These are phyloP conservation scores for Pistacia atlantica DNA, from an alignment of 345 rosid genomes.

Conservation along the genomic window DNA sequence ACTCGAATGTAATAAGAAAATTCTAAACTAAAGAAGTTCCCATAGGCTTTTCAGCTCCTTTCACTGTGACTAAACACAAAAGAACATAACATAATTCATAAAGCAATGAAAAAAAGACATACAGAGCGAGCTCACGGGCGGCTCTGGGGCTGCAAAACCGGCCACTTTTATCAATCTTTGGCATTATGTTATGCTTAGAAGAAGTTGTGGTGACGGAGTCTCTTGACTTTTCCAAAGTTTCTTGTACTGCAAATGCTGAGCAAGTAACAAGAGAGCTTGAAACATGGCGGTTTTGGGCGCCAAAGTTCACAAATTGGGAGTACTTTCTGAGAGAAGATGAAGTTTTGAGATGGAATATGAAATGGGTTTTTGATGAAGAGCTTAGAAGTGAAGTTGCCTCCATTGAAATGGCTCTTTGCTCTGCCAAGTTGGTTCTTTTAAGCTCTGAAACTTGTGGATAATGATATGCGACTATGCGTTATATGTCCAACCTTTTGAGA, in stretches of 20 bases:
- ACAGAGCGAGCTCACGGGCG: constrained; percentile 97
- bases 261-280: constrained; percentile 38
- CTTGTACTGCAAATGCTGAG: constrained; percentile 47
- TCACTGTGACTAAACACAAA: no score
- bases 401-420: constrained; percentile 26
- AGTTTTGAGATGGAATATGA: constrained; percentile 10
- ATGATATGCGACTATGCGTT: not conserved
- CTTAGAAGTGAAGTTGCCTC: constrained; percentile 51
- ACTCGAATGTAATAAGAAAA: no score
- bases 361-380: constrained; percentile 21
- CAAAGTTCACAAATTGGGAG: not conserved
- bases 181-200: constrained; percentile 49
- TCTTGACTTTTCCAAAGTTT: constrained; percentile 28
- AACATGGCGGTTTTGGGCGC: not conserved
- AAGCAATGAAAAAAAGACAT: constrained; percentile 18
- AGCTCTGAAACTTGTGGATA: not conserved
- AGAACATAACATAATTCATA: not conserved
- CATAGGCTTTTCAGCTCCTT: no score
- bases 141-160: constrained; percentile 98
- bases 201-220: constrained; percentile 20
- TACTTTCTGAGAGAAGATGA: constrained; percentile 9
- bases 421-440: not conserved
- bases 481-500: no score
- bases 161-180: constrained; percentile 88
- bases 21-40: no score